These are phyloP conservation scores for Colletotrichum cuscutae DNA, from an alignment of 2,329 filamentous ascomycete genomes.

Conservation along the genomic window DNA sequence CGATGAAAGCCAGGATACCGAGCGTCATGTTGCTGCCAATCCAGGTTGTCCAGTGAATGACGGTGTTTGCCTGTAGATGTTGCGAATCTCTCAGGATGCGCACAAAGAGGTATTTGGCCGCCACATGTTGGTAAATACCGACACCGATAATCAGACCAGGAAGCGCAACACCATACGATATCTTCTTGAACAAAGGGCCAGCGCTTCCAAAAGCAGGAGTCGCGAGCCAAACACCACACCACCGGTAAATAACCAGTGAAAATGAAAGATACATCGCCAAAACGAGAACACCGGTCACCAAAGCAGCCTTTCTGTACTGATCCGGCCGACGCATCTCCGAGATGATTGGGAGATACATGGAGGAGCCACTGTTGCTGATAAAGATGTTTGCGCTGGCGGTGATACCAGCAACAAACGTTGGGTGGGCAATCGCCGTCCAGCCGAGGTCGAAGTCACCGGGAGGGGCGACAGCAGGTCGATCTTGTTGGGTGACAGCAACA, in stretches of 20 bases:
- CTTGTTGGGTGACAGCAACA: conserved; percentile 60
- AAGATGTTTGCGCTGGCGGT: conserved; percentile 58
- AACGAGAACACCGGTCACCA: conserved; percentile 58
- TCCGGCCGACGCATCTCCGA: conserved; percentile 62
- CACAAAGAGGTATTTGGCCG: conserved; percentile 61
- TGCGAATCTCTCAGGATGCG: conserved; percentile 55
- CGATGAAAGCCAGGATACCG: conserved; percentile 54
- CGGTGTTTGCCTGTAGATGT: conserved; percentile 59
- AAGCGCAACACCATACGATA: conserved; percentile 59
- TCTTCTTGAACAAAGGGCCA: conserved; percentile 56
- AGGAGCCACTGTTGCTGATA: conserved; percentile 58
- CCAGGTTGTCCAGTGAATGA: conserved; percentile 59
- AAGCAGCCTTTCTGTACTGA: conserved; percentile 62
- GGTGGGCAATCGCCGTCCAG: conserved; percentile 45
- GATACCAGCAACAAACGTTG: conserved; percentile 44
- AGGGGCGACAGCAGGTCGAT: conserved; percentile 53
- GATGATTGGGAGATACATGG: conserved; percentile 64
- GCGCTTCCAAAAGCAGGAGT: conserved; percentile 59
- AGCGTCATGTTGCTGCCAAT: conserved; percentile 53
- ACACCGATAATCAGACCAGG: conserved; percentile 62
- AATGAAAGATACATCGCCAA: conserved; percentile 62
- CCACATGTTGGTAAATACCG: conserved; percentile 60
- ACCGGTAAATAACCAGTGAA: conserved; percentile 60
- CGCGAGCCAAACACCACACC: conserved; percentile 55
- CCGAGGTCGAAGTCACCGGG: conserved; percentile 50